These are phyloP conservation scores for Blastobotrys mokoenaii DNA, from an alignment of 805 yeast genomes.

Conservation along the genomic window DNA sequence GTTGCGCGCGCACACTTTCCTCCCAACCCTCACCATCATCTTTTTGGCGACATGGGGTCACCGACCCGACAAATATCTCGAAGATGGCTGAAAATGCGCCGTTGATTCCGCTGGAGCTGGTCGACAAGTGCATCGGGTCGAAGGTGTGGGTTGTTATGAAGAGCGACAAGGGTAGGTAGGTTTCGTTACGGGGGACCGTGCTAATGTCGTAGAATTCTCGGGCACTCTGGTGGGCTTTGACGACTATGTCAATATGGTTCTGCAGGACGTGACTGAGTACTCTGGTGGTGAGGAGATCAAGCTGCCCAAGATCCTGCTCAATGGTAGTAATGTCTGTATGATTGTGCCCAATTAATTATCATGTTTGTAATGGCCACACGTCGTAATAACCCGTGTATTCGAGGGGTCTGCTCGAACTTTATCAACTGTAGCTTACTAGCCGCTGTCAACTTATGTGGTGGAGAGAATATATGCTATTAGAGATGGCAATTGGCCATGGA, in stretches of 20 bases:
- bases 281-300: constrained; percentile 23
- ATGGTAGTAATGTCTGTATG: constrained; percentile 34
- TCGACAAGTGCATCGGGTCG: constrained; percentile 81
- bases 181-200: constrained; percentile 15
- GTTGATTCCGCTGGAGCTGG: constrained; percentile 67
- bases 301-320: constrained; percentile 29
- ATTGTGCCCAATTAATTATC: constrained; percentile 28
- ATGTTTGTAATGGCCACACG: neutral
- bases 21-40: no score
- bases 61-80: no score
- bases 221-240: constrained; percentile 91
- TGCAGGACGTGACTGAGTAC: constrained; percentile 69
- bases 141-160: constrained; percentile 64
- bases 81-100: constrained; percentile 5
- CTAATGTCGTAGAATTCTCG: constrained; percentile 57
- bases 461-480: no score
- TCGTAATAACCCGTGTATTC: constrained; percentile 28
- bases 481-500: no score
- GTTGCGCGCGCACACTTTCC: neutral
- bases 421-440: neutral
- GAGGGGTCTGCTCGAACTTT: constrained; percentile 35
- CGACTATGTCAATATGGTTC: constrained; percentile 77
- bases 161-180: constrained; percentile 31
- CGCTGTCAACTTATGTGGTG: no score
- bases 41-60: no score